Base-by-base conservation (phyloP, 352 stramenopile species). In the Thalassiosira hispida region DNA sequence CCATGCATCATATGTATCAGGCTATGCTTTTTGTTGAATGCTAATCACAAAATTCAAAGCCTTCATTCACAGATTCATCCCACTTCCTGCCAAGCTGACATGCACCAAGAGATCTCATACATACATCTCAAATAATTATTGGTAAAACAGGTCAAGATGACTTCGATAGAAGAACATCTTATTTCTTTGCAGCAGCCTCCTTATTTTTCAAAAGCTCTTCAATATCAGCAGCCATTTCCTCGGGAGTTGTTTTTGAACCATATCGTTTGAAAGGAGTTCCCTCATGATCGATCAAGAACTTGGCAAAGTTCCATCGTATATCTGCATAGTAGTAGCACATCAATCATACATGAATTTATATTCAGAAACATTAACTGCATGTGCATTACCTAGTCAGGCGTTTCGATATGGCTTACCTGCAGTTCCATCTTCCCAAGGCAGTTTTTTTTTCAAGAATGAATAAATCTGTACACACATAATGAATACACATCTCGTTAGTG, bases 221-320 rank as follows among this genome's bases (percentile, higher is more conserved):
- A 77, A 97, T 96, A 61, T 95, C 90, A 33, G 84, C 77, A 40
- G 94, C 91, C 72, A 97, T 93, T 47, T 91, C 92, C 8, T 94
- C 53, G 16, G 93, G 93, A 66, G 76, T 71, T 20, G 91, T 92
- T 66, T 88, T 94, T 0, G 93, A 91, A 0, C 83, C 87, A 62
- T 85, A 97, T 7, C 95, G 86, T 75, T 96, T 93, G 61, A 89
- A 72, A 38, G 95, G 86, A 56, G 73, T 83, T 27, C 95, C 95
- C 23, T 95, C 84, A 59, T 91, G 88, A 84, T 94, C 90, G 0
- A 98, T 83, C 5, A 98, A 73, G 72, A 97, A 97, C 80, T 96
- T 97, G 23, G 90, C 94, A 70, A 96, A 97, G 86, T 97, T 97
- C 94, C 94, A 97, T 70, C 94, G 91, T 64, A 97, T 91, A 75